Conservation (phyloP, 371 early-diverging fungal genomes). For the Basidiobolus meristosporus region DNA sequence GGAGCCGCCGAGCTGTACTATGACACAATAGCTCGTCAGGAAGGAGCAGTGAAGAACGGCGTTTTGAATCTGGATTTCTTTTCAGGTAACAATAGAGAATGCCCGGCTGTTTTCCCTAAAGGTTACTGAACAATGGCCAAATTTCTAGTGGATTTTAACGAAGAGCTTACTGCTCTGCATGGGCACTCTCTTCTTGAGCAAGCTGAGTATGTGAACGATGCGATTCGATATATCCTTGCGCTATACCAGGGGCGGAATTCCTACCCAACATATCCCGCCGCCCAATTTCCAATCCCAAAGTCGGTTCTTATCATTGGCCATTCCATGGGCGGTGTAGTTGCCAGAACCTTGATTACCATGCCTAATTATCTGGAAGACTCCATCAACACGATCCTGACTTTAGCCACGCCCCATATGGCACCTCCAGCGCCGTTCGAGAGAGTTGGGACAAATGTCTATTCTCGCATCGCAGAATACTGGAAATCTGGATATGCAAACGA, state of each 20-base stretch:
- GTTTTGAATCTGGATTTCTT: slow-evolving; percentile 58
- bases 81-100: slow-evolving; percentile 26
- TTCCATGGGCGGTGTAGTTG: slow-evolving; percentile 95
- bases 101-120: neutral
- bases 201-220: slow-evolving; percentile 70
- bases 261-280: slow-evolving; percentile 7
- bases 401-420: slow-evolving; percentile 74
- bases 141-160: slow-evolving; percentile 61
- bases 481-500: slow-evolving; percentile 19
- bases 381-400: slow-evolving; percentile 69
- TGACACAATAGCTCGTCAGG: slow-evolving; percentile 13
- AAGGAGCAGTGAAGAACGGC: slow-evolving; percentile 10
- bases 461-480: slow-evolving; percentile 56
- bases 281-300: slow-evolving; percentile 21
- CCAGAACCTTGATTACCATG: slow-evolving; percentile 56
- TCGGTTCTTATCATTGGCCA: slow-evolving; percentile 81
- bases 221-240: slow-evolving; percentile 61
- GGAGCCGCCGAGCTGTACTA: slow-evolving; percentile 37
- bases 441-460: slow-evolving; percentile 55
- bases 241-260: slow-evolving; percentile 15
- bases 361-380: slow-evolving; percentile 50
- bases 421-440: slow-evolving; percentile 72
- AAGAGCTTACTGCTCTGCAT: slow-evolving; percentile 81
- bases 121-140: neutral
- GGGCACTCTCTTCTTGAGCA: slow-evolving; percentile 62